phyloP scores from a whole-genome alignment of 164 flowering plant species.

The Buxus sempervirens region DNA sequence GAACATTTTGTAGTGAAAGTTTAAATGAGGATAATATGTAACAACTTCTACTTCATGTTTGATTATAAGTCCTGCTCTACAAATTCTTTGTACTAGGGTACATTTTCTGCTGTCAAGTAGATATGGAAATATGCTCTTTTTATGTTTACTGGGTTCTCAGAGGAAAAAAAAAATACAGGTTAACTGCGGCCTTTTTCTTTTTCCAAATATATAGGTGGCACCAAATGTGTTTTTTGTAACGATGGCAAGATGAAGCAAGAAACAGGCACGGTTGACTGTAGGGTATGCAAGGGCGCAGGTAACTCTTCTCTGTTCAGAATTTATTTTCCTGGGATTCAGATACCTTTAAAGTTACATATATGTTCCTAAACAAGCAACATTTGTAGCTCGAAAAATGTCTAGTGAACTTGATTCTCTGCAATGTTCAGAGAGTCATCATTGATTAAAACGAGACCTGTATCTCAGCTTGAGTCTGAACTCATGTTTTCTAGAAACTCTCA shows the following conservation, averaged over 20 bases:
- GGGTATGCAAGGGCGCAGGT: slow-evolving; percentile 98
- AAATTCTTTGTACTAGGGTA: too few species aligned
- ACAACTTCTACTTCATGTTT: too few species aligned
- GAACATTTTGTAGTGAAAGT: too few species aligned
- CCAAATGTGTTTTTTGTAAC: slow-evolving; percentile 86
- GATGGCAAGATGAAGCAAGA: slow-evolving; percentile 88
- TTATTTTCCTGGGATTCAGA: not conserved
- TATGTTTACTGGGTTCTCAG: not conserved
- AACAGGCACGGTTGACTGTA: slow-evolving; percentile 73
- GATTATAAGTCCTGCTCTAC: too few species aligned
- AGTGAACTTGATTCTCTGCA: not conserved
- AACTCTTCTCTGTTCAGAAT: slow-evolving; percentile 2
- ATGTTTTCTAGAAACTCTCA: too few species aligned
- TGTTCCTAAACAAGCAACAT: too few species aligned
- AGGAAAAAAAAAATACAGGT: not conserved
- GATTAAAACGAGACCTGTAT: not conserved
- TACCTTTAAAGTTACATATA: not conserved
- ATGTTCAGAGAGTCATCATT: not conserved
- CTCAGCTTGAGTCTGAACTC: not conserved
- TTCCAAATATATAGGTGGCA: slow-evolving; percentile 61
- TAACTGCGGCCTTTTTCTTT: not conserved
- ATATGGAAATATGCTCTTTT: not conserved
- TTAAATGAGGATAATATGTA: too few species aligned
- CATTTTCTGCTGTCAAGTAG: too few species aligned
- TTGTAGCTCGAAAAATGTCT: too few species aligned